Percentiles rank a stretch among this genome's conserved stretches.
phyloP scores from a whole-genome alignment of 2,329 filamentous ascomycete genomes.

The Zalaria obscura region DNA sequence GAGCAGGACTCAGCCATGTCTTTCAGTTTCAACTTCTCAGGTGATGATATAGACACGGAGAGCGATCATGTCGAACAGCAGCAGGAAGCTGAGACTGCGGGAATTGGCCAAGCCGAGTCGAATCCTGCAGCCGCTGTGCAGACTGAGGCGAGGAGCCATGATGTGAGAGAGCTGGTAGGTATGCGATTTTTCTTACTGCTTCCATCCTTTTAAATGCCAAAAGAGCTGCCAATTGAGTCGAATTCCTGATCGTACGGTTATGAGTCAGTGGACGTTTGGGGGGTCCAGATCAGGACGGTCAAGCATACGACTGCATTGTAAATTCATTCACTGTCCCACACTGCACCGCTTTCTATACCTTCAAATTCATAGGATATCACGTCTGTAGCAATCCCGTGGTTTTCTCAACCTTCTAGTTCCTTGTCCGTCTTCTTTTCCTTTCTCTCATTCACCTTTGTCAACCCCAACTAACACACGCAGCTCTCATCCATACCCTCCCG shows the following conservation, averaged over 20 bases:
- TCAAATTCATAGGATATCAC: too few species aligned
- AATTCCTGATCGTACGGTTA: too few species aligned
- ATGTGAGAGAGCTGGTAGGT: slow-evolving; percentile 34
- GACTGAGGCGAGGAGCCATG: slow-evolving; percentile 18
- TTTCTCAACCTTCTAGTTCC: neutral
- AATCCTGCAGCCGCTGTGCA: neutral
- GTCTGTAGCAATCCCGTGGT: too few species aligned
- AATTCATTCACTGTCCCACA: too few species aligned
- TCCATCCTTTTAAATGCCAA: too few species aligned
- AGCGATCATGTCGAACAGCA: slow-evolving; percentile 14
- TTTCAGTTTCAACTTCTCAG: slow-evolving; percentile 45
- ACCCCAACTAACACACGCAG: slow-evolving; percentile 17
- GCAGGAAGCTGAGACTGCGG: slow-evolving; percentile 1
- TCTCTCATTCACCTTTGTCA: neutral
- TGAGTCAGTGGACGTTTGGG: too few species aligned
- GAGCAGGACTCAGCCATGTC: slow-evolving; percentile 10
- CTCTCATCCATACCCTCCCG: slow-evolving; percentile 53
- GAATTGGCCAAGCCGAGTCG: too few species aligned
- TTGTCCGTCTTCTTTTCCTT: neutral
- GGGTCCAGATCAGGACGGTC: too few species aligned
- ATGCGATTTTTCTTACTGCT: slow-evolving; percentile 1
- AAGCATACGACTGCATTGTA: too few species aligned
- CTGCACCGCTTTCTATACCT: too few species aligned
- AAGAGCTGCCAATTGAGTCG: too few species aligned
- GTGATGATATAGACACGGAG: slow-evolving; percentile 42